These are phyloP conservation scores for Aspergillus pseudonomiae DNA, from an alignment of 2,329 filamentous ascomycete genomes.

Conservation along the genomic window DNA sequence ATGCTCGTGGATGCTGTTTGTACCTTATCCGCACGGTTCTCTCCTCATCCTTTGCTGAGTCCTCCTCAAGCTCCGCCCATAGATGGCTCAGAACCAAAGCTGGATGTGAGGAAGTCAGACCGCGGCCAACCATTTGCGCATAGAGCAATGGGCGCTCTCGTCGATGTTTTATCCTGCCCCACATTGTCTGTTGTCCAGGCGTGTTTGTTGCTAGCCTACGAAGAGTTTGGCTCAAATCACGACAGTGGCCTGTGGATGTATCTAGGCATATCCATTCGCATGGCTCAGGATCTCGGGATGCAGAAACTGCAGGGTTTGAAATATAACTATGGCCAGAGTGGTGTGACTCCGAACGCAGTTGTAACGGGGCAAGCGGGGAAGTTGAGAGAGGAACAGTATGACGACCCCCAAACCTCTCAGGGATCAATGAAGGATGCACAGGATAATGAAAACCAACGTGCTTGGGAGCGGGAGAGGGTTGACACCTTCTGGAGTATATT, in stretches of 20 bases:
- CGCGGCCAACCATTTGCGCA: conserved; percentile 78
- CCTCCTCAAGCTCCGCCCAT: conserved; percentile 56
- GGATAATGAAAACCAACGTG: conserved; percentile 60
- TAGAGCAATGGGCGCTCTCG: conserved; percentile 77
- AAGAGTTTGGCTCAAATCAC: conserved; percentile 84
- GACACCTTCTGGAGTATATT: conserved; percentile 93
- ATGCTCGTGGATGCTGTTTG: conserved; percentile 88
- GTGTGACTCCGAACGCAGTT: conserved; percentile 60
- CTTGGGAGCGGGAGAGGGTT: conserved; percentile 75
- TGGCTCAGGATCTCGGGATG: conserved; percentile 78
- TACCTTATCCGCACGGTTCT: conserved; percentile 79
- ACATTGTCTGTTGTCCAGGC: conserved; percentile 83
- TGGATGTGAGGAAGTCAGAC: conserved; percentile 57
- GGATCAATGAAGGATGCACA: conserved; percentile 37
- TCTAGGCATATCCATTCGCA: conserved; percentile 80
- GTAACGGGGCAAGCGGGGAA: conserved; percentile 48
- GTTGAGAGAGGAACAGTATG: conserved; percentile 48
- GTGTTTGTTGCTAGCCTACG: conserved; percentile 80
- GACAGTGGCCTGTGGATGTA: conserved; percentile 96
- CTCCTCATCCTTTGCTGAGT: conserved; percentile 58
- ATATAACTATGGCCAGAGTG: conserved; percentile 56
- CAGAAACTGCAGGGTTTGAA: conserved; percentile 78
- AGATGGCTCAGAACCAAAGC: conserved; percentile 37
- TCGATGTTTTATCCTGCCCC: conserved; percentile 81
- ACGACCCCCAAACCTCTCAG: conserved; percentile 43